A percentile compares a stretch with the other conserved stretches of the same genome.
These are phyloP conservation scores for Podaxis sp. DNA, from an alignment of 768 basidiomycete species.

Conservation along the genomic window DNA sequence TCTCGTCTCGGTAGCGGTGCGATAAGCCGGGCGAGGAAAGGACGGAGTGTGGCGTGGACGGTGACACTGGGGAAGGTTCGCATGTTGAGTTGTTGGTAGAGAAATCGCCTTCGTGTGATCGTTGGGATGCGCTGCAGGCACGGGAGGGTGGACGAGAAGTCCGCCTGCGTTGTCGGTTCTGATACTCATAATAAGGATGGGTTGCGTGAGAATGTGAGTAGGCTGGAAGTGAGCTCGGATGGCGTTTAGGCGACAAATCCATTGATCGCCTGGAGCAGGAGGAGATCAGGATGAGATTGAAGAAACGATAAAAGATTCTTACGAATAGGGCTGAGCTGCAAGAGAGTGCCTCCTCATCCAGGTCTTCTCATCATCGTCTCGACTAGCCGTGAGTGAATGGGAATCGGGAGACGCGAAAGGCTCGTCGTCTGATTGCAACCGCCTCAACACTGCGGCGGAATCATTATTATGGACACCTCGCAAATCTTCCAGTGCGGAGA, in stretches of 20 bases:
- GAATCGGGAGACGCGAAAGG: conserved; percentile 13
- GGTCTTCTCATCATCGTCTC: conserved; percentile 24
- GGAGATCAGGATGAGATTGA: conserved; percentile 7
- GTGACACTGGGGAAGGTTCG: conserved; percentile 54
- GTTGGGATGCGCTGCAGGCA: conserved; percentile 17
- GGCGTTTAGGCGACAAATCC: conserved; percentile 24
- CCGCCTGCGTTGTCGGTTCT: neutral
- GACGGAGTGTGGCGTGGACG: conserved; percentile 52
- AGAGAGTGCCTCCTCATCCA: conserved; percentile 45
- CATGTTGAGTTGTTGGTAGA: conserved; percentile 48
- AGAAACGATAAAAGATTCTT: conserved; percentile 7
- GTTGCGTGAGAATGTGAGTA: conserved; percentile 26
- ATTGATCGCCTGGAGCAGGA: conserved; percentile 21
- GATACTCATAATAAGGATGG: conserved; percentile 25
- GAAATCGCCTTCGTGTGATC: conserved; percentile 29
- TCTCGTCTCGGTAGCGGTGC: conserved; percentile 12
- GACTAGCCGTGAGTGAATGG: conserved; percentile 23
- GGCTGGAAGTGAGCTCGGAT: conserved; percentile 28
- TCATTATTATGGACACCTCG: conserved; percentile 52
- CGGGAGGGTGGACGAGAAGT: conserved; percentile 10
- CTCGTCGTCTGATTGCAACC: conserved; percentile 59
- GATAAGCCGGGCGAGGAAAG: conserved; percentile 22
- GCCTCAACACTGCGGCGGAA: conserved; percentile 64
- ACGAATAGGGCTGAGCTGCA: conserved; percentile 36
- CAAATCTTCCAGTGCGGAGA: conserved; percentile 66